Evolutionary conservation across 768 basidiomycete species (phyloP), one percentile per base, ranked within the genome.

Genomic region (Pleurotus djamor): DNA sequence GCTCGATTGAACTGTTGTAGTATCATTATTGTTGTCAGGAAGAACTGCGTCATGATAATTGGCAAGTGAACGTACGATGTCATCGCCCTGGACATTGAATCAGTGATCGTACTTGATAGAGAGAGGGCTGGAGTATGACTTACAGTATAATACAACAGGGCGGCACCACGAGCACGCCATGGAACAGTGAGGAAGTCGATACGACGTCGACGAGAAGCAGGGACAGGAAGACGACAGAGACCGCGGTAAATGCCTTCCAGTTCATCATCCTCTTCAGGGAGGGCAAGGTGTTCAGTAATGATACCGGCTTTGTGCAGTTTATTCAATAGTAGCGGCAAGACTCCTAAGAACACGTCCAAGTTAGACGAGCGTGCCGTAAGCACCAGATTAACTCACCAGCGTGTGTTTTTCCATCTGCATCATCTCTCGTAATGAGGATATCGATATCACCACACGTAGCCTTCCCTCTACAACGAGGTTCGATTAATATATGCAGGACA

Each of bases 81-180:
- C 92, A 67, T 96, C 94, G 2, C 94, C 94, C 87, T 88, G 36
- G 57, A 56, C n/a, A 52, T 33, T 55, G 48, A 38, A 36, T 44
- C 50, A 50, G 10, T 47, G 45, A 59, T 43, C 34, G 48, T 35
- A 44, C 48, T 50, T 47, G 37, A 58, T 13, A 32, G 45, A 14
- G 32, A 56, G 16, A 58, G 21, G 21, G 21, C 32, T n/a, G 50
- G 10, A 48, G 33, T 17, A 12, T 48, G 44, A 72, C 82, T 66
- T 61, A 89, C 92, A 0, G 95, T 96, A 68, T 94, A 97, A 71
- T 97, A 97, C n/a, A 97, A 73, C 54, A 95, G 71, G 0, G 94
- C 94, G 1, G 90, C 94, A 0, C 95, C 96, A 66, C 88, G 83
- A 32, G 80, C 83, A 54, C 74, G 72, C 82, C 88, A 95, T 1